These are phyloP conservation scores for Macrolepiota albuminosa DNA, from an alignment of 768 basidiomycete genomes.

Conservation along the genomic window DNA sequence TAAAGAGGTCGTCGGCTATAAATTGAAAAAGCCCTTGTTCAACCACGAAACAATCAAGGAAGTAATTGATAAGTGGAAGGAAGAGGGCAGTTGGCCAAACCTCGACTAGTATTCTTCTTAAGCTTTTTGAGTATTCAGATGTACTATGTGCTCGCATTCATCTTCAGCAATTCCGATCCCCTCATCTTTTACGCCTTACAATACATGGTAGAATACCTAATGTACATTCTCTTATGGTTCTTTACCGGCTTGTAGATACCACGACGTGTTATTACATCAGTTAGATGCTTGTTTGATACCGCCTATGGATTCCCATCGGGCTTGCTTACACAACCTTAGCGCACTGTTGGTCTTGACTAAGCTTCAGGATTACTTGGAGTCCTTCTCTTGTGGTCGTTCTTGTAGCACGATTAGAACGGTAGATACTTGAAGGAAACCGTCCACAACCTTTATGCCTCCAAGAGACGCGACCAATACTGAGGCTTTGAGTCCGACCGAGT, in stretches of 20 bases:
- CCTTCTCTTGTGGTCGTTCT: background rate
- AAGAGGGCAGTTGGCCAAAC: conserved; percentile 58
- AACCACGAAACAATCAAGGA: conserved; percentile 59
- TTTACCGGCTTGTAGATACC: background rate
- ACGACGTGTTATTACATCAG: background rate
- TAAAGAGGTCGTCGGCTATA: conserved; percentile 67
- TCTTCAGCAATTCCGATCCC: conserved; percentile 7
- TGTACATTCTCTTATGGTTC: background rate
- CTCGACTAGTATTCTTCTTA: conserved; percentile 19
- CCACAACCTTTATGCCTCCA: background rate
- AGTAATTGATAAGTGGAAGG: conserved; percentile 77
- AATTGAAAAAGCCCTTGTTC: conserved; percentile 58
- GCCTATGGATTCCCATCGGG: background rate
- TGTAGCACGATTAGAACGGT: background rate
- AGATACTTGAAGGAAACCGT: background rate
- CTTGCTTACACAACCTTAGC: background rate
- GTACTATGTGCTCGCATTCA: conserved; percentile 6
- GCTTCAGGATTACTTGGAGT: background rate
- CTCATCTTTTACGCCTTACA: conserved; percentile 1
- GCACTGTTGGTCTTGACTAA: background rate
- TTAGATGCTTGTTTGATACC: background rate
- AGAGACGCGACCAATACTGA: background rate
- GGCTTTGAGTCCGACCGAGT: conserved; percentile 13
- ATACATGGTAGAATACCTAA: conserved; percentile 2
- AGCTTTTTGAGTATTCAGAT: conserved; percentile 2